Percentiles rank a stretch among this genome's conserved stretches.
Conservation (phyloP, 345 rosid species). For the Sapria himalayana region DNA sequence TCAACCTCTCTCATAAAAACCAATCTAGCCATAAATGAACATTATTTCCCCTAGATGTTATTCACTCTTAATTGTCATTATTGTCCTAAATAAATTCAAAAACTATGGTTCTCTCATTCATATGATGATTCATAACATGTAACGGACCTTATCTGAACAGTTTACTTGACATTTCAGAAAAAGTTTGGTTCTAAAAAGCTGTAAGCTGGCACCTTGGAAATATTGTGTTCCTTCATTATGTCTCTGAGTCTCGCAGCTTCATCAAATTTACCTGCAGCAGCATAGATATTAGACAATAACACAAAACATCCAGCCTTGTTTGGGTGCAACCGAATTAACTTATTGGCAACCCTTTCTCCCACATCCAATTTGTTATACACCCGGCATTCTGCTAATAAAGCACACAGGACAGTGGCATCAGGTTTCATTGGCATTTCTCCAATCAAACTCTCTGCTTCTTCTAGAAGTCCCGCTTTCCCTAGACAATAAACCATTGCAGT, state of each 20-base stretch:
- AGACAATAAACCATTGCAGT: constrained; percentile 38
- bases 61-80: too few relatives aligned
- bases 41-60: too few relatives aligned
- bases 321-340: constrained; percentile 23
- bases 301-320: constrained; percentile 31
- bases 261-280: constrained; percentile 20
- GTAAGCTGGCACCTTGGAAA: constrained; percentile 25
- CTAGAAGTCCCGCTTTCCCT: constrained; percentile 32
- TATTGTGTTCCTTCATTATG: constrained; percentile 22
- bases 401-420: constrained; percentile 39
- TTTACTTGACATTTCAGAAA: not conserved
- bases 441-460: constrained; percentile 36
- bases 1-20: too few relatives aligned
- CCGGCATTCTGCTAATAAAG: constrained; percentile 29
- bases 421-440: constrained; percentile 36
- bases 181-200: constrained; percentile 22
- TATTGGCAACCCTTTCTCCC: constrained; percentile 40
- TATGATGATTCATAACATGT: too few relatives aligned
- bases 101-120: too few relatives aligned
- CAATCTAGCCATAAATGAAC: too few relatives aligned
- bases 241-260: constrained; percentile 36
- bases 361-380: constrained; percentile 34
- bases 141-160: too few relatives aligned
- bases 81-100: too few relatives aligned
- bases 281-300: constrained; percentile 30